Conservation (phyloP, 2,329 filamentous ascomycete species). For the Cladosporium cucumerinum region DNA sequence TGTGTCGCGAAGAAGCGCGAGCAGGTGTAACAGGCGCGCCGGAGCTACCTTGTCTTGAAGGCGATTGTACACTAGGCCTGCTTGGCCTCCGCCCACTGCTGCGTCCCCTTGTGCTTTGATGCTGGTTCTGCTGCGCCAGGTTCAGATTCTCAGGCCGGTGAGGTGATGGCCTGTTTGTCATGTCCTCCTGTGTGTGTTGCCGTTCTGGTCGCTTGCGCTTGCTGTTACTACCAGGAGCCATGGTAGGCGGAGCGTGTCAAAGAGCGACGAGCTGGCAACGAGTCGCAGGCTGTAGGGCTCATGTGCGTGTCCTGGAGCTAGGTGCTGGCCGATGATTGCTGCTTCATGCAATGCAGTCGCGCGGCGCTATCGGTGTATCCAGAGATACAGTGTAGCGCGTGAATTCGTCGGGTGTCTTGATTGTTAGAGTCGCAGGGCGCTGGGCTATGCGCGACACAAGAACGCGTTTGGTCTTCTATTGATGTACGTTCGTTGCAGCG, state of each 20-base stretch:
- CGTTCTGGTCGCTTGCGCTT: constrained; percentile 57
- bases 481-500: neutral
- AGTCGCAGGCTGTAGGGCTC: neutral
- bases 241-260: constrained; percentile 16
- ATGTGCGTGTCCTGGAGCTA: constrained; percentile 9
- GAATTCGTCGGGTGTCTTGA: neutral
- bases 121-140: constrained; percentile 52
- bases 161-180: constrained; percentile 45
- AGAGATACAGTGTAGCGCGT: neutral
- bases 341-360: neutral
- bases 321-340: neutral
- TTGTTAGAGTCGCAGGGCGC: neutral
- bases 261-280: constrained; percentile 13
- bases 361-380: neutral
- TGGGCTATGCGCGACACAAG: neutral
- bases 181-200: constrained; percentile 44
- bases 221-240: constrained; percentile 32
- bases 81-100: constrained; percentile 3
- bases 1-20: neutral
- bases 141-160: constrained; percentile 49
- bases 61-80: constrained; percentile 7
- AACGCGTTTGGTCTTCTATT: constrained; percentile 8
- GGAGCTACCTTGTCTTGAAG: neutral
- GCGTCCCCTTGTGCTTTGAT: constrained; percentile 25
- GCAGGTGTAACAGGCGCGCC: constrained; percentile 7